Evolutionary conservation across 495 filamentous ascomycete genomes (phyloP).

Genomic region (Penicillium simplicissimum): DNA sequence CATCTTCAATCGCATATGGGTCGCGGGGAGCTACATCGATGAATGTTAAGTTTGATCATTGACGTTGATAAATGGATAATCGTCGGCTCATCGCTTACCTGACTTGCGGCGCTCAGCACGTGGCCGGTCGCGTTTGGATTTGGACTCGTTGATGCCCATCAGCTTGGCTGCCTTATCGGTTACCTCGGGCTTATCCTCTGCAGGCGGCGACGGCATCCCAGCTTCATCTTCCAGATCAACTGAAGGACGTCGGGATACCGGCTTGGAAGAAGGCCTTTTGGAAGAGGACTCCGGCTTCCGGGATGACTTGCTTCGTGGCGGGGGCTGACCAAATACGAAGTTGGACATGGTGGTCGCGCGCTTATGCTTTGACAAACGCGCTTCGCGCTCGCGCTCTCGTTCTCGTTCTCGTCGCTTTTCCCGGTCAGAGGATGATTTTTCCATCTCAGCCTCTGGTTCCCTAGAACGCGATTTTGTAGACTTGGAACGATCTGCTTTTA

Average conservation of each 20-base stretch:
- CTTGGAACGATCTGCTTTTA: constrained; percentile 50
- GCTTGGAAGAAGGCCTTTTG: constrained; percentile 32
- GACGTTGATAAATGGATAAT: neutral
- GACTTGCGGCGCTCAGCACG: constrained; percentile 40
- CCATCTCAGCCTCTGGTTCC: constrained; percentile 50
- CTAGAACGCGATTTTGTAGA: constrained; percentile 42
- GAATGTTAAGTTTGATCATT: constrained; percentile 10
- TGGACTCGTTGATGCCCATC: constrained; percentile 52
- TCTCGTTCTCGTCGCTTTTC: constrained; percentile 37
- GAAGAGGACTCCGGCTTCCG: constrained; percentile 41
- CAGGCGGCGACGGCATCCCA: constrained; percentile 54
- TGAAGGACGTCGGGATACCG: constrained; percentile 49
- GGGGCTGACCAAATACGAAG: constrained; percentile 53
- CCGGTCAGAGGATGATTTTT: constrained; percentile 59
- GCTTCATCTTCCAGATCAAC: constrained; percentile 48
- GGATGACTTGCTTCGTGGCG: constrained; percentile 51
- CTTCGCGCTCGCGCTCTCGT: constrained; percentile 35
- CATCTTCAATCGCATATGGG: constrained; percentile 59
- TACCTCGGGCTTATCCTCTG: constrained; percentile 50
- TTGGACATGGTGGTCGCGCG: constrained; percentile 53
- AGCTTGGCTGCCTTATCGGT: constrained; percentile 60
- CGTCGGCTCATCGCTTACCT: constrained; percentile 29
- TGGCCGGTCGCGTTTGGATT: constrained; percentile 38
- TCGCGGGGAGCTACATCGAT: constrained; percentile 47
- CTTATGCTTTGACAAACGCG: constrained; percentile 37